These are phyloP conservation scores for Bryum argenteum DNA, from an alignment of 225 moss, liverwort and hornwort genomes.

Conservation along the genomic window DNA sequence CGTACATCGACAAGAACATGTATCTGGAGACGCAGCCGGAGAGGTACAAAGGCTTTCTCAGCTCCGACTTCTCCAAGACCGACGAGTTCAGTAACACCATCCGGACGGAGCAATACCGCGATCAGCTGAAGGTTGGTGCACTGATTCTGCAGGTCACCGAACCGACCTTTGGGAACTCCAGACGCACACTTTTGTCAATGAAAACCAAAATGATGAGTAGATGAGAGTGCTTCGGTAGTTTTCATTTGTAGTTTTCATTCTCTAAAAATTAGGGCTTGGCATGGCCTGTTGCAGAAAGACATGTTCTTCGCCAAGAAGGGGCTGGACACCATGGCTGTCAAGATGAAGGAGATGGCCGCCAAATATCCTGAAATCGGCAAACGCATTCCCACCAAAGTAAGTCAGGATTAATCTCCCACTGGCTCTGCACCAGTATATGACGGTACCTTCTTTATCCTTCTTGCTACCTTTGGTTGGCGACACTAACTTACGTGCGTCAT, in stretches of 20 bases:
- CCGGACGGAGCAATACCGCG: constrained; percentile 86
- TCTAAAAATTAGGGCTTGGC: constrained; percentile 14
- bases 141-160: not conserved
- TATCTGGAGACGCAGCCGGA: constrained; percentile 79
- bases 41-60: constrained; percentile 87
- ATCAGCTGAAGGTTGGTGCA: constrained; percentile 72
- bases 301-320: constrained; percentile 78
- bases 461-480: not conserved
- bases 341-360: constrained; percentile 68
- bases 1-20: constrained; percentile 82
- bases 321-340: constrained; percentile 56
- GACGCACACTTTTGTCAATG: not conserved
- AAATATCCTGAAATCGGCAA: constrained; percentile 77
- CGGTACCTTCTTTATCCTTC: no score
- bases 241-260: not conserved
- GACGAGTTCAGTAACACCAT: constrained; percentile 60
- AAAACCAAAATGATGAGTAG: not conserved
- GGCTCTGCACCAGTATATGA: not conserved
- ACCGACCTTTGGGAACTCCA: not conserved
- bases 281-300: constrained; percentile 61
- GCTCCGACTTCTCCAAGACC: constrained; percentile 81
- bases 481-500: not conserved
- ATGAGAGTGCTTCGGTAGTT: not conserved
- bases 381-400: constrained; percentile 66
- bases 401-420: constrained; percentile 5